Evolutionary conservation across 805 yeast genomes (phyloP).

Genomic region (Sugiyamaella floridensis): DNA sequence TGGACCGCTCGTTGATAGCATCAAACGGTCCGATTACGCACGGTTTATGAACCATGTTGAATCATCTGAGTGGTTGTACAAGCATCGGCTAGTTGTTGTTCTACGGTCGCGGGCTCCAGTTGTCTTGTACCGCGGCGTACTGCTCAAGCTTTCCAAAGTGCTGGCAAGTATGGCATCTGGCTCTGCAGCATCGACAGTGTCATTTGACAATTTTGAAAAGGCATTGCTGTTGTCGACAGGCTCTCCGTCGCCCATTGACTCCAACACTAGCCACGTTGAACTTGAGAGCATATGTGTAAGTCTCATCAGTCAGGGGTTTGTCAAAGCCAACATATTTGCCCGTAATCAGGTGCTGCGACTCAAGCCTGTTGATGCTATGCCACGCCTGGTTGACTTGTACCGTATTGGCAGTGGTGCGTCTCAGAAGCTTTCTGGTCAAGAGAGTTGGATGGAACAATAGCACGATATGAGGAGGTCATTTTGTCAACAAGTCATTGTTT

Average conservation of each 20-base stretch:
- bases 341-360: slow-evolving; percentile 16
- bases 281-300: slow-evolving; percentile 30
- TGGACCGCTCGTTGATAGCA: slow-evolving; percentile 31
- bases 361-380: slow-evolving; percentile 19
- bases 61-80: slow-evolving; percentile 24
- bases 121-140: slow-evolving; percentile 26
- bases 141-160: slow-evolving; percentile 16
- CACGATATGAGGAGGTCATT: too few relatives aligned
- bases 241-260: slow-evolving; percentile 1
- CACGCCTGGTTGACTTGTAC: slow-evolving; percentile 16
- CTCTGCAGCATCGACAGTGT: slow-evolving; percentile 8
- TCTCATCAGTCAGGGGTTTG: slow-evolving; percentile 30
- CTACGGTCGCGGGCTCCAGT: slow-evolving; percentile 24
- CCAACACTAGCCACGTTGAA: slow-evolving; percentile 15
- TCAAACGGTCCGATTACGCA: slow-evolving; percentile 40
- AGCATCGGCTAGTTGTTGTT: slow-evolving; percentile 24
- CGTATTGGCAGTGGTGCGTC: slow-evolving; percentile 3
- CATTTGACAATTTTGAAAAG: slow-evolving; percentile 10
- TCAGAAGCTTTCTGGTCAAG: neutral
- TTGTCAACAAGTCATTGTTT: too few relatives aligned
- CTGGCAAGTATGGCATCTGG: neutral
- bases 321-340: slow-evolving; percentile 32
- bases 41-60: slow-evolving; percentile 31
- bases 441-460: slow-evolving; percentile 8
- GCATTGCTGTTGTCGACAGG: slow-evolving; percentile 12